Percentiles rank a stretch among this genome's conserved stretches.
Evolutionary conservation across 768 basidiomycete genomes (phyloP).

Genomic region (Lentinus tigrinus): DNA sequence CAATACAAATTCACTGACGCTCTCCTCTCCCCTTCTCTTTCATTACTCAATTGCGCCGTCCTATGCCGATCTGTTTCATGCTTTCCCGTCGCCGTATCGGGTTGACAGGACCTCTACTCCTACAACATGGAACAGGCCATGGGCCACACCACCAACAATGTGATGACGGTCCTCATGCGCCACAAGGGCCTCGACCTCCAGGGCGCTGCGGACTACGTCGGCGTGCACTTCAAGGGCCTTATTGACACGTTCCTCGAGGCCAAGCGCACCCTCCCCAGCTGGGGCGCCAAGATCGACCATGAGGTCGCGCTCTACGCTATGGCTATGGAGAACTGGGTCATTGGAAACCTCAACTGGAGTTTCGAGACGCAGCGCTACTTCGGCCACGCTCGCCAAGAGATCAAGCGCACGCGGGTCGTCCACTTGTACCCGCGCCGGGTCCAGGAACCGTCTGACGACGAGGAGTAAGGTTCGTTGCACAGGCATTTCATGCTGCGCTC

Average conservation of each 20-base stretch:
- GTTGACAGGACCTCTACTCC: constrained; percentile 60
- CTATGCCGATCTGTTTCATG: not conserved
- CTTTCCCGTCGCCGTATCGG: not conserved
- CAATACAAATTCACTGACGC: not conserved
- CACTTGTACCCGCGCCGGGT: constrained; percentile 19
- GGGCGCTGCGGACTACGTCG: constrained; percentile 57
- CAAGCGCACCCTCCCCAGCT: constrained; percentile 47
- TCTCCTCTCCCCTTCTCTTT: not conserved
- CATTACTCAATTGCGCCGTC: not conserved
- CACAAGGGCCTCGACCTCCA: constrained; percentile 53
- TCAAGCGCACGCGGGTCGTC: constrained; percentile 35
- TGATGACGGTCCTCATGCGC: constrained; percentile 67
- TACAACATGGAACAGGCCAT: constrained; percentile 73
- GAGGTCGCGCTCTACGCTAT: constrained; percentile 54
- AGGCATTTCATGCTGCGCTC: too few relatives aligned
- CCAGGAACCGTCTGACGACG: constrained; percentile 8
- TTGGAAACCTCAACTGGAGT: constrained; percentile 67
- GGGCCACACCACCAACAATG: constrained; percentile 64
- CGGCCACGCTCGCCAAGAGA: constrained; percentile 50
- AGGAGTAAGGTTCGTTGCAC: constrained; percentile 5
- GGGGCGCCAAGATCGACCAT: constrained; percentile 42
- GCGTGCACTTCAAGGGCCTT: constrained; percentile 46
- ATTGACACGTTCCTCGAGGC: constrained; percentile 50
- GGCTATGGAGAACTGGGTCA: constrained; percentile 57
- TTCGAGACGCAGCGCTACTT: constrained; percentile 72